A percentile compares a stretch with the other conserved stretches of the same genome.
Conservation (phyloP, 2,329 filamentous ascomycete species). For the Paracorniculantispora psalliotae region DNA sequence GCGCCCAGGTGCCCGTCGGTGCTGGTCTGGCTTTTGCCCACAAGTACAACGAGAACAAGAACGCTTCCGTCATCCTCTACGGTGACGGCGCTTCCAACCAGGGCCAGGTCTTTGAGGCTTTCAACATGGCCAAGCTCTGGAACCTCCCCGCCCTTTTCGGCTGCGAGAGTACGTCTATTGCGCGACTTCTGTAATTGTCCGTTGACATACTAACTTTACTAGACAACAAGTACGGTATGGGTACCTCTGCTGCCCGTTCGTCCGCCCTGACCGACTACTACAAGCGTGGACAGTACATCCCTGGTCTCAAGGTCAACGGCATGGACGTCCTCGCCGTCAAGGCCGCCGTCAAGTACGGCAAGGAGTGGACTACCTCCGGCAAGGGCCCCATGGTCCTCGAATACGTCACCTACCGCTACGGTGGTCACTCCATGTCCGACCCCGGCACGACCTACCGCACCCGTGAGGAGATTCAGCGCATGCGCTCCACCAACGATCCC, state of each 20-base stretch:
- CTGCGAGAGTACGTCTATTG: constrained; percentile 78
- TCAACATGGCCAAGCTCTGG: constrained; percentile 99
- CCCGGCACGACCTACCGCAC: constrained; percentile 98
- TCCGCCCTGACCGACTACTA: constrained; percentile 99
- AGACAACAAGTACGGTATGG: constrained; percentile 99
- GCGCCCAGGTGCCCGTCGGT: constrained; percentile 95
- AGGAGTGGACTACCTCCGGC: constrained; percentile 75
- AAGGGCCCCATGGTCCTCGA: constrained; percentile 95
- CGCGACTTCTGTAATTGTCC: constrained; percentile 11
- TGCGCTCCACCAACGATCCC: constrained; percentile 97
- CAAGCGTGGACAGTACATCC: constrained; percentile 99
- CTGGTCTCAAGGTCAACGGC: constrained; percentile 97
- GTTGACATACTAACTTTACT: not conserved
- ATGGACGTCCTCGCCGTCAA: constrained; percentile 99
- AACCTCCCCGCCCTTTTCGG: constrained; percentile 92
- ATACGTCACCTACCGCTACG: constrained; percentile 99
- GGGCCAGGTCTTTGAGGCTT: constrained; percentile 98
- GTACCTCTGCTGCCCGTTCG: constrained; percentile 88
- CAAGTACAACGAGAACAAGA: constrained; percentile 85
- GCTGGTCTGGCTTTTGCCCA: constrained; percentile 95
- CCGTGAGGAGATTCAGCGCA: constrained; percentile 98
- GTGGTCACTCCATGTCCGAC: constrained; percentile 99
- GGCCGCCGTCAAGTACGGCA: constrained; percentile 90
- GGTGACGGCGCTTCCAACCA: constrained; percentile 99
- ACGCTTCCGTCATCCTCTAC: constrained; percentile 84